Percentiles rank a stretch among this genome's conserved stretches.
Conservation (phyloP, 805 yeast genomes). For the Cyberlindnera meyerae region DNA sequence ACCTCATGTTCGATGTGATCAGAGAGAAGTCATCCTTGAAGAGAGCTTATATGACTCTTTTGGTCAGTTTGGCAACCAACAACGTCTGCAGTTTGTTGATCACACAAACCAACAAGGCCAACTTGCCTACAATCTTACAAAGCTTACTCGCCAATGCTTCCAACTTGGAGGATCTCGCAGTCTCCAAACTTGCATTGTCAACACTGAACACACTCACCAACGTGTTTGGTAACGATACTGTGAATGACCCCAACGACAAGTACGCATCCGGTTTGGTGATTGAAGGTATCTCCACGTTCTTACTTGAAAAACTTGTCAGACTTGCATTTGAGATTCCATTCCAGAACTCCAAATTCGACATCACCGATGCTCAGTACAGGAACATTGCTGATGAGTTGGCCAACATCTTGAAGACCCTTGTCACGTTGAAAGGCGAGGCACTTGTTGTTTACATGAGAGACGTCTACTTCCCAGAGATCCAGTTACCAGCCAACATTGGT, state of each 20-base stretch:
- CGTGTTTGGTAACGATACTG: slow-evolving; percentile 64
- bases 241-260: slow-evolving; percentile 56
- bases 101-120: slow-evolving; percentile 57
- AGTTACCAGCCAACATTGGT: slow-evolving; percentile 55
- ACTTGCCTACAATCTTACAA: slow-evolving; percentile 55
- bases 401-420: slow-evolving; percentile 59
- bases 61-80: slow-evolving; percentile 69
- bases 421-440: slow-evolving; percentile 40
- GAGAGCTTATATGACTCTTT: slow-evolving; percentile 61
- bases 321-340: slow-evolving; percentile 78
- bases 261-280: slow-evolving; percentile 43
- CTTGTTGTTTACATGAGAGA: slow-evolving; percentile 51
- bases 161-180: slow-evolving; percentile 55
- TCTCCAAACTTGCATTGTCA: slow-evolving; percentile 64
- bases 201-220: slow-evolving; percentile 60
- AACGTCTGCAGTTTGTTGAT: slow-evolving; percentile 74
- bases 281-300: slow-evolving; percentile 66
- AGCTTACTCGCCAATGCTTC: slow-evolving; percentile 62
- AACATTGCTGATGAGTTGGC: slow-evolving; percentile 73
- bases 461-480: slow-evolving; percentile 43
- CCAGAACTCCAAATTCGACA: slow-evolving; percentile 56
- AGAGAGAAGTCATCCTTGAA: slow-evolving; percentile 65
- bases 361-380: slow-evolving; percentile 76
- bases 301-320: slow-evolving; percentile 63
- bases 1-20: slow-evolving; percentile 49